phyloP scores from a whole-genome alignment of 2,329 filamentous ascomycete species.

The Aspergillus pseudotamarii region DNA sequence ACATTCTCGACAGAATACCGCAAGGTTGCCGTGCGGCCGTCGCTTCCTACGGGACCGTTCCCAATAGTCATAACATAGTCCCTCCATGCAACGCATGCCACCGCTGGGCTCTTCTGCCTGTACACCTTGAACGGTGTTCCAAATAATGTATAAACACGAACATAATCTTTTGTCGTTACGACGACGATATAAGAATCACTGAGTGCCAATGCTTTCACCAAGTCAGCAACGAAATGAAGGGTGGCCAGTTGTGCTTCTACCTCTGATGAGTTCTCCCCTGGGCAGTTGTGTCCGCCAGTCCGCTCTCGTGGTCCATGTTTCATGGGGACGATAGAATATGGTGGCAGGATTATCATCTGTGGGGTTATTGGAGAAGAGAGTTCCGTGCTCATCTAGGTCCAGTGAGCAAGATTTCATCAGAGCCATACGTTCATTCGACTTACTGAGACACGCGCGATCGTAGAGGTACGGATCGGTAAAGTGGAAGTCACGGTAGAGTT shows the following conservation, averaged over 20 bases:
- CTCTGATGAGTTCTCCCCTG: slow-evolving; percentile 76
- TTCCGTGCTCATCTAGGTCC: slow-evolving; percentile 68
- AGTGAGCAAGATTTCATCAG: slow-evolving; percentile 25
- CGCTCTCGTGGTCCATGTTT: slow-evolving; percentile 87
- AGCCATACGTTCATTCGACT: slow-evolving; percentile 33
- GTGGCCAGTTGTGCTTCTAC: slow-evolving; percentile 27
- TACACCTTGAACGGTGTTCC: slow-evolving; percentile 88
- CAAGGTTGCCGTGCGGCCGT: slow-evolving; percentile 72
- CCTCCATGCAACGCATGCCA: slow-evolving; percentile 90
- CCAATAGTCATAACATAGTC: slow-evolving; percentile 97
- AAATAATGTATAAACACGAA: slow-evolving; percentile 90
- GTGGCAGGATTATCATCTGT: slow-evolving; percentile 69
- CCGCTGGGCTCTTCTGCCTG: slow-evolving; percentile 87
- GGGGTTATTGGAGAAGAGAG: slow-evolving; percentile 81
- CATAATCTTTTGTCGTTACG: slow-evolving; percentile 82
- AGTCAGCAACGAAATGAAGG: not conserved
- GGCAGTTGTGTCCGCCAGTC: slow-evolving; percentile 93
- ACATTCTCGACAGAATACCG: slow-evolving; percentile 94
- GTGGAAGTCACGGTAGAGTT: slow-evolving; percentile 90
- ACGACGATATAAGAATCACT: slow-evolving; percentile 90
- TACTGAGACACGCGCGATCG: slow-evolving; percentile 87
- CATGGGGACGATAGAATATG: slow-evolving; percentile 95
- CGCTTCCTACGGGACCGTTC: slow-evolving; percentile 80
- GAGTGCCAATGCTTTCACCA: slow-evolving; percentile 71
- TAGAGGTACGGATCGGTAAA: slow-evolving; percentile 96